phyloP scores from a whole-genome alignment of 371 early-diverging fungal genomes.

The Apophysomyces trapeziformis region DNA sequence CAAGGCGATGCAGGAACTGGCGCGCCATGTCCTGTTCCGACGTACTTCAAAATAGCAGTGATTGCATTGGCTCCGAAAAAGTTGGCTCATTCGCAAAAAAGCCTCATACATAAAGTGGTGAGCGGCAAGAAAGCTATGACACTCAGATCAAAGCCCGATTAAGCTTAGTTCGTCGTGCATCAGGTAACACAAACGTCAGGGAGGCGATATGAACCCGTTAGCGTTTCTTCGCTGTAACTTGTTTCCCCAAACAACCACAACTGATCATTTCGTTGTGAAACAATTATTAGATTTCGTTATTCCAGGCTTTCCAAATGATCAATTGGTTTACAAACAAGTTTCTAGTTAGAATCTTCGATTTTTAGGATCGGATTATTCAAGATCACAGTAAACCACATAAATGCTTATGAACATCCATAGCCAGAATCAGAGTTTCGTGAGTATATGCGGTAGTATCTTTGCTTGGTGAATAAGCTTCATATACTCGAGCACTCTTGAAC shows the following conservation, averaged over 20 bases:
- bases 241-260: background rate
- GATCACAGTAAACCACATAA: too few relatives aligned
- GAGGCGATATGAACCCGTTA: background rate
- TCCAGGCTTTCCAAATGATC: background rate
- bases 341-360: too few relatives aligned
- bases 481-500: too few relatives aligned
- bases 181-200: background rate
- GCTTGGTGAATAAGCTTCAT: too few relatives aligned
- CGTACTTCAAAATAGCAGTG: background rate
- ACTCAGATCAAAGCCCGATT: background rate
- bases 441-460: too few relatives aligned
- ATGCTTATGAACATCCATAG: too few relatives aligned
- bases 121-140: background rate
- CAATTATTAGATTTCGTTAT: background rate
- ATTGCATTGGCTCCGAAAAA: conserved; percentile 1
- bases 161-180: too few relatives aligned
- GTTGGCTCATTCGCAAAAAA: conserved; percentile 2
- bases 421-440: too few relatives aligned
- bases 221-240: background rate
- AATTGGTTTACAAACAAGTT: too few relatives aligned
- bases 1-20: too few relatives aligned
- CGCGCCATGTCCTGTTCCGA: background rate
- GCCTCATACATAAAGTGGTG: background rate
- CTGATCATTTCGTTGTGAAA: background rate
- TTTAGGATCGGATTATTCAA: too few relatives aligned